These are phyloP conservation scores for Dictyophora rubrovolvata DNA, from an alignment of 768 basidiomycete species.

Conservation along the genomic window DNA sequence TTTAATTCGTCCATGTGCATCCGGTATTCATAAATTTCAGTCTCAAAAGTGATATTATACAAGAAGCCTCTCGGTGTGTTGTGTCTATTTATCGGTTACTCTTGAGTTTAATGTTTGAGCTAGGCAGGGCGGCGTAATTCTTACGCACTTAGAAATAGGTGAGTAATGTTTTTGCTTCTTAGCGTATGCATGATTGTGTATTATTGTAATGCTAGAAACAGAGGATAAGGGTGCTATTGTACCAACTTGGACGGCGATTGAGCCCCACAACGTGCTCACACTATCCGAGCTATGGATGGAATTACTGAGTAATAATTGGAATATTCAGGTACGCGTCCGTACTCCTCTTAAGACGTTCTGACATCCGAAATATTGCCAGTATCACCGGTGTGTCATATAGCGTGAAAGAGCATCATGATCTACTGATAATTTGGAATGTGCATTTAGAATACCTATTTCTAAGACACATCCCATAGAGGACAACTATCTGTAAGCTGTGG, in stretches of 20 bases:
- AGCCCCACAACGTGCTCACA: constrained; percentile 73
- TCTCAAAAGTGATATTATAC: constrained; percentile 83
- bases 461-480: constrained; percentile 81
- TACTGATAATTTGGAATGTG: not conserved
- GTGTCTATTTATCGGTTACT: constrained; percentile 7
- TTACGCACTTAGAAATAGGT: constrained; percentile 93
- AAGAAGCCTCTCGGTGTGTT: constrained; percentile 62
- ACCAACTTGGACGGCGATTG: constrained; percentile 91
- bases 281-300: constrained; percentile 77
- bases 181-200: not conserved
- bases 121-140: constrained; percentile 80
- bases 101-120: constrained; percentile 2
- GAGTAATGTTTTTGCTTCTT: constrained; percentile 13
- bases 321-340: constrained; percentile 58
- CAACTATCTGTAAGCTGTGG: constrained; percentile 27
- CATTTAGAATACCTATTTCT: constrained; percentile 79
- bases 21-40: not conserved
- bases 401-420: constrained; percentile 1
- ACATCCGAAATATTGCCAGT: constrained; percentile 29
- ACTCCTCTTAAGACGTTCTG: not conserved
- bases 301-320: constrained; percentile 78
- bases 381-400: constrained; percentile 50
- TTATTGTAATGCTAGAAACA: not conserved
- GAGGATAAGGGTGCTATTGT: constrained; percentile 70
- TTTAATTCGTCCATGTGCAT: not conserved